Evolutionary conservation across 2,329 filamentous ascomycete genomes (phyloP).

Genomic region (Clonostachys rosea): DNA sequence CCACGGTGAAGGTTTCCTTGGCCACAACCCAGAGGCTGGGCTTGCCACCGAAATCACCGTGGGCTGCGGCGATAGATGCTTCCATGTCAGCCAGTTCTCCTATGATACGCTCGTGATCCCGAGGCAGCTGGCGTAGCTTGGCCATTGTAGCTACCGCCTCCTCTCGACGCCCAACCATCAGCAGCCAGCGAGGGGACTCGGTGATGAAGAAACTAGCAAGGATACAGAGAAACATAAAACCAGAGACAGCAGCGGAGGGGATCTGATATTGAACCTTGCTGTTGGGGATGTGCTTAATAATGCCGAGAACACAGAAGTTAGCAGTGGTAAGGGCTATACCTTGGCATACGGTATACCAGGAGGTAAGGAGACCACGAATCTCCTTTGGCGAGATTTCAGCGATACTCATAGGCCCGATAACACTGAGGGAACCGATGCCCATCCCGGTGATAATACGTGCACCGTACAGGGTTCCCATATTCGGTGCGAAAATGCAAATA

Average conservation of each 20-base stretch:
- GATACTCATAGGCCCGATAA: conserved; percentile 27
- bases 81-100: conserved; percentile 20
- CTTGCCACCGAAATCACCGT: not conserved
- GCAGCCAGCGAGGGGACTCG: conserved; percentile 1
- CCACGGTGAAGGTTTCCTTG: conserved; percentile 28
- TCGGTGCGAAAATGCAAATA: conserved; percentile 17
- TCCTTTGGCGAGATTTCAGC: conserved; percentile 31
- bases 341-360: conserved; percentile 30
- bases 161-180: conserved; percentile 1
- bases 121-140: conserved; percentile 14
- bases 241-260: conserved; percentile 11
- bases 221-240: conserved; percentile 15
- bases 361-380: conserved; percentile 27
- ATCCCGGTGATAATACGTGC: conserved; percentile 27
- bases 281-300: conserved; percentile 16
- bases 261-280: conserved; percentile 19
- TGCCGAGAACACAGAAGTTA: conserved; percentile 25
- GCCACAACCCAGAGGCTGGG: conserved; percentile 1
- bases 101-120: conserved; percentile 3
- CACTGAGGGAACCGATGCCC: conserved; percentile 29
- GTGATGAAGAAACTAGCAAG: conserved; percentile 7
- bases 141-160: conserved; percentile 5
- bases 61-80: conserved; percentile 9
- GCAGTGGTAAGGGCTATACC: conserved; percentile 20
- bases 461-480: conserved; percentile 21